Percentiles rank a stretch among this genome's conserved stretches.
These are phyloP conservation scores for Podospora anserina DNA, from an alignment of 495 filamentous ascomycete species.

Conservation along the genomic window DNA sequence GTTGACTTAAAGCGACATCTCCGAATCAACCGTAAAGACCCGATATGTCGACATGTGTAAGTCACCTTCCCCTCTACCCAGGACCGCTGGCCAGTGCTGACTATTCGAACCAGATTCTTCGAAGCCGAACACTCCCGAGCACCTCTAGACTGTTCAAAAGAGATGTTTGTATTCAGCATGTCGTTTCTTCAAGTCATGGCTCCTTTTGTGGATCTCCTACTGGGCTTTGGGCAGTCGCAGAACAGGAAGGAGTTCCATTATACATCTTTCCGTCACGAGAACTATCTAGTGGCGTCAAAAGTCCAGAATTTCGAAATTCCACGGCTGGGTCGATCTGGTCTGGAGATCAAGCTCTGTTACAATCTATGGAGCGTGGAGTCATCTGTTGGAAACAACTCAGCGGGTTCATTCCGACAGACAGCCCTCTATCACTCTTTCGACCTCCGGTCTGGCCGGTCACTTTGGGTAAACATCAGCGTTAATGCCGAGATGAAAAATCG, in stretches of 20 bases:
- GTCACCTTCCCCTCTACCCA: not conserved
- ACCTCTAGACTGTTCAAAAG: not conserved
- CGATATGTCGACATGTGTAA: slow-evolving; percentile 1
- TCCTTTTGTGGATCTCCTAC: not conserved
- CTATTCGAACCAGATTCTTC: not conserved
- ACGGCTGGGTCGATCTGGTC: not conserved
- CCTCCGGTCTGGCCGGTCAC: not conserved
- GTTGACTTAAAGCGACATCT: not conserved
- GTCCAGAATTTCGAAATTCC: not conserved
- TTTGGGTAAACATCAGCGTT: not conserved
- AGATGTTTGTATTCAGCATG: slow-evolving; percentile 1
- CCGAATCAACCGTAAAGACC: not conserved
- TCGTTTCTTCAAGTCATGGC: slow-evolving; percentile 1
- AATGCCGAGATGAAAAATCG: not conserved
- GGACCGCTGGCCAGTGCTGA: too few relatives aligned
- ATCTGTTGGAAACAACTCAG: not conserved
- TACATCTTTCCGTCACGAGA: not conserved
- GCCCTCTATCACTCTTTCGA: not conserved
- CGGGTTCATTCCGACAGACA: not conserved
- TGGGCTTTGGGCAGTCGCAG: not conserved
- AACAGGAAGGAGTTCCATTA: not conserved
- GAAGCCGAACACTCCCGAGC: not conserved
- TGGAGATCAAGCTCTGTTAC: not conserved
- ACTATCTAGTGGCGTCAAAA: not conserved
- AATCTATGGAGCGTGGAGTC: not conserved